These are phyloP conservation scores for Pyronema omphalodes DNA, from an alignment of 495 filamentous ascomycete species.

Conservation along the genomic window DNA sequence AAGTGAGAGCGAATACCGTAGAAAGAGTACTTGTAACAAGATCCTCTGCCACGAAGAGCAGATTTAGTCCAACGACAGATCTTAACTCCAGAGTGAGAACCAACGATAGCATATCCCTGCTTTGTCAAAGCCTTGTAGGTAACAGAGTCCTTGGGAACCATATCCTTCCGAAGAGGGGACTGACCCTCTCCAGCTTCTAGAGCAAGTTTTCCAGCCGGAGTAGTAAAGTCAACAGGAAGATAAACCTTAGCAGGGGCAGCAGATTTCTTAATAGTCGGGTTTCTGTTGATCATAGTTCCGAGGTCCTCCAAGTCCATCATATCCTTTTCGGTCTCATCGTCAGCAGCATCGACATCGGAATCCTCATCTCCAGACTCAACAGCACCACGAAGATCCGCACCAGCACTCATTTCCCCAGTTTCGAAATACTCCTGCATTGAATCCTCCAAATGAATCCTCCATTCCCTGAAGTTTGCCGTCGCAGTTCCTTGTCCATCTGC, in stretches of 20 bases:
- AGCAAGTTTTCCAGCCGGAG: constrained; percentile 34
- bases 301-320: constrained; percentile 75
- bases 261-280: constrained; percentile 27
- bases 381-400: constrained; percentile 39
- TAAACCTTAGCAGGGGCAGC: constrained; percentile 27
- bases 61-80: constrained; percentile 98
- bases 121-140: constrained; percentile 79
- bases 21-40: constrained; percentile 93
- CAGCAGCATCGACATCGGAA: constrained; percentile 30
- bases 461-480: constrained; percentile 46
- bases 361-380: constrained; percentile 42
- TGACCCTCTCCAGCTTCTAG: constrained; percentile 25
- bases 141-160: constrained; percentile 80
- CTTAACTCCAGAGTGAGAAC: constrained; percentile 89
- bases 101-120: constrained; percentile 88
- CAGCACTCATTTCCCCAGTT: constrained; percentile 22
- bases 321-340: constrained; percentile 29
- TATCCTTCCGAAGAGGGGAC: constrained; percentile 48
- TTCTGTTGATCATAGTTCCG: constrained; percentile 39
- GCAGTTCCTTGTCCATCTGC: constrained; percentile 29
- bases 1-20: constrained; percentile 90
- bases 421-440: constrained; percentile 42
- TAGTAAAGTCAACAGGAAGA: constrained; percentile 73
- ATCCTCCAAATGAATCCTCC: constrained; percentile 56
- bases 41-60: constrained; percentile 82